phyloP scores from a whole-genome alignment of 768 basidiomycete genomes.

The Mycena latifolia region DNA sequence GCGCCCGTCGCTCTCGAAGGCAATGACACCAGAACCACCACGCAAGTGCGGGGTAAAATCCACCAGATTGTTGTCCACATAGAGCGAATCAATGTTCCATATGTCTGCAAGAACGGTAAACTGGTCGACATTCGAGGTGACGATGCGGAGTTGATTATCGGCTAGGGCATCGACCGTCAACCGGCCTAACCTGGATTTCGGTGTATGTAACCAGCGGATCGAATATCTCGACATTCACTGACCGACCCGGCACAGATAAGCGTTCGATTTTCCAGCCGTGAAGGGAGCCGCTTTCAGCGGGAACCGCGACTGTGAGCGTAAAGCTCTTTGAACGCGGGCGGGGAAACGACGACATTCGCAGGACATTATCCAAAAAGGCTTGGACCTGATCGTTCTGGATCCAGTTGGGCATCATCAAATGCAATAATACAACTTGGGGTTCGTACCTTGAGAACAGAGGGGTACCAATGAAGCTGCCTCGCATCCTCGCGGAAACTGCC shows the following conservation, averaged over 20 bases:
- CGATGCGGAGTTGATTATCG: slow-evolving; percentile 36
- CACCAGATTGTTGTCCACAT: slow-evolving; percentile 35
- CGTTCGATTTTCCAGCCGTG: slow-evolving; percentile 77
- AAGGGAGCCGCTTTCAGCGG: slow-evolving; percentile 76
- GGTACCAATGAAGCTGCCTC: slow-evolving; percentile 79
- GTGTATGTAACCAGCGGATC: neutral
- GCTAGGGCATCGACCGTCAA: slow-evolving; percentile 44
- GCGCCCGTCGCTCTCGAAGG: slow-evolving; percentile 29
- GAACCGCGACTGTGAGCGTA: slow-evolving; percentile 80
- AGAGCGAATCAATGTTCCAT: slow-evolving; percentile 32
- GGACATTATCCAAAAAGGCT: slow-evolving; percentile 62
- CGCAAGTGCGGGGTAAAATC: slow-evolving; percentile 16
- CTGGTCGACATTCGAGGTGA: slow-evolving; percentile 46
- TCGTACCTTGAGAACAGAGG: slow-evolving; percentile 58
- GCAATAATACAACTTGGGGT: neutral
- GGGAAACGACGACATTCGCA: slow-evolving; percentile 30
- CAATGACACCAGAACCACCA: slow-evolving; percentile 17
- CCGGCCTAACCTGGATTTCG: slow-evolving; percentile 50
- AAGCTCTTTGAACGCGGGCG: slow-evolving; percentile 52
- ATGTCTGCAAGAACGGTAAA: slow-evolving; percentile 44
- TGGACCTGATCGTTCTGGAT: slow-evolving; percentile 61
- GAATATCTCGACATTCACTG: slow-evolving; percentile 34
- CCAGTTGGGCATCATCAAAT: neutral
- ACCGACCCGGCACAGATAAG: slow-evolving; percentile 79
- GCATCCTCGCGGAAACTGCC: slow-evolving; percentile 72